A percentile compares a stretch with the other conserved stretches of the same genome.
phyloP scores from a whole-genome alignment of 2,329 filamentous ascomycete genomes.

The Colletotrichum horii region DNA sequence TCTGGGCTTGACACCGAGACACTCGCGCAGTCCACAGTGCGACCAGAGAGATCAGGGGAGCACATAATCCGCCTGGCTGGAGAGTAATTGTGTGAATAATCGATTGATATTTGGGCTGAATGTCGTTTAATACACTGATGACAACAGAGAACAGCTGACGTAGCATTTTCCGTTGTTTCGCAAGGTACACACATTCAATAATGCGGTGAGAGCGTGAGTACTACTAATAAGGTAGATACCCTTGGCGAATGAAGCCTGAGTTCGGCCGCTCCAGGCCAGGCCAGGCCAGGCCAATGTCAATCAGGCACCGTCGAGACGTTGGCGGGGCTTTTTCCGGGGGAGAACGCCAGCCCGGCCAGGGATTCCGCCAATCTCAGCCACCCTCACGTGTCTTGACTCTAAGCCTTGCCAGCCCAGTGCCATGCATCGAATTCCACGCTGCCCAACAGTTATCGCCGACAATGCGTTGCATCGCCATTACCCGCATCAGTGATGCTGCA shows the following conservation, averaged over 20 bases:
- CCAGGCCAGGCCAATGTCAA: not conserved
- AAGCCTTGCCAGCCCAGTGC: not conserved
- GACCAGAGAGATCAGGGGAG: not conserved
- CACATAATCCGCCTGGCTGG: not conserved
- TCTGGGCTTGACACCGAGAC: not conserved
- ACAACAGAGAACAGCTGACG: not conserved
- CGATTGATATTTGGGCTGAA: not conserved
- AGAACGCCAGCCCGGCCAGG: not conserved
- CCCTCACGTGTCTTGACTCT: not conserved
- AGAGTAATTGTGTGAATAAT: not conserved
- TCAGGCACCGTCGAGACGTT: conserved; percentile 1
- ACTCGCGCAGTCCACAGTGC: not conserved
- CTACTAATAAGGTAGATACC: not conserved
- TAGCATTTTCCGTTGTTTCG: not conserved
- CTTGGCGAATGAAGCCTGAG: not conserved
- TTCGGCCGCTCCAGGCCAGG: not conserved
- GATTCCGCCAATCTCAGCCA: not conserved
- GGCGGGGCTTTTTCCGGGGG: not conserved
- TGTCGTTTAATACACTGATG: not conserved
- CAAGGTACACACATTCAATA: not conserved
- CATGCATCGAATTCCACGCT: not conserved
- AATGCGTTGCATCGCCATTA: not conserved
- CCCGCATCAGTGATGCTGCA: not conserved
- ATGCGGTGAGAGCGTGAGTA: not conserved
- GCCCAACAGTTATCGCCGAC: not conserved